These are phyloP conservation scores for Staphylotrichum tortipilum DNA, from an alignment of 495 filamentous ascomycete genomes.

Conservation along the genomic window DNA sequence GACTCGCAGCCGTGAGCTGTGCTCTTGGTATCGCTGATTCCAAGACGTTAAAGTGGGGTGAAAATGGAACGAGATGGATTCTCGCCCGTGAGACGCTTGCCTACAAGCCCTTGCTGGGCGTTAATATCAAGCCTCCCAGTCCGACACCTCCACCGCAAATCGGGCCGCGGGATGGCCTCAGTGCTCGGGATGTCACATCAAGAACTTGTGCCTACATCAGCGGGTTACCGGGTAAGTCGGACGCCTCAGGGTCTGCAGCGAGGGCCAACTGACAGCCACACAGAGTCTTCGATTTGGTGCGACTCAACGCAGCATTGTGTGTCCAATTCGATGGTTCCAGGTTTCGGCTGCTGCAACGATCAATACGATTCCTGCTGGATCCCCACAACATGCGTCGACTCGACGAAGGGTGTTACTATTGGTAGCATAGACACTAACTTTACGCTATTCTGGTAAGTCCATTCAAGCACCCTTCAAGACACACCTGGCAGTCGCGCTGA, in stretches of 20 bases:
- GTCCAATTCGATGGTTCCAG: constrained; percentile 13
- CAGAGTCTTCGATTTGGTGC: constrained; percentile 16
- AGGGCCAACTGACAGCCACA: background rate
- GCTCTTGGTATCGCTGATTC: constrained; percentile 13
- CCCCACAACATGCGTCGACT: constrained; percentile 18
- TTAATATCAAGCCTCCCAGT: background rate
- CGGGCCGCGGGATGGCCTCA: background rate
- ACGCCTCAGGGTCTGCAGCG: background rate
- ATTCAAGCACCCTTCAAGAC: background rate
- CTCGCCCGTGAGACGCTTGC: constrained; percentile 18
- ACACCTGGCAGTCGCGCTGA: too few species aligned
- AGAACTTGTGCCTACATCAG: constrained; percentile 23
- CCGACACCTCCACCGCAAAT: constrained; percentile 11
- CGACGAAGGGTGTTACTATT: constrained; percentile 4
- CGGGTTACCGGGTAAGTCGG: constrained; percentile 11
- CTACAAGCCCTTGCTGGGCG: constrained; percentile 14
- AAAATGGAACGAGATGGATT: constrained; percentile 6
- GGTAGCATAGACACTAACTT: constrained; percentile 19
- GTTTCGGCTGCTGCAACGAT: constrained; percentile 25
- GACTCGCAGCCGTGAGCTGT: constrained; percentile 2
- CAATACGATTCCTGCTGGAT: constrained; percentile 8
- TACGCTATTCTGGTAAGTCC: constrained; percentile 20
- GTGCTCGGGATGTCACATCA: constrained; percentile 3
- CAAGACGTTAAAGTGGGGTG: constrained; percentile 16
- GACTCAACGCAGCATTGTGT: constrained; percentile 12